Conservation (phyloP, 805 yeast species). For the Candida vartiovaarae region DNA sequence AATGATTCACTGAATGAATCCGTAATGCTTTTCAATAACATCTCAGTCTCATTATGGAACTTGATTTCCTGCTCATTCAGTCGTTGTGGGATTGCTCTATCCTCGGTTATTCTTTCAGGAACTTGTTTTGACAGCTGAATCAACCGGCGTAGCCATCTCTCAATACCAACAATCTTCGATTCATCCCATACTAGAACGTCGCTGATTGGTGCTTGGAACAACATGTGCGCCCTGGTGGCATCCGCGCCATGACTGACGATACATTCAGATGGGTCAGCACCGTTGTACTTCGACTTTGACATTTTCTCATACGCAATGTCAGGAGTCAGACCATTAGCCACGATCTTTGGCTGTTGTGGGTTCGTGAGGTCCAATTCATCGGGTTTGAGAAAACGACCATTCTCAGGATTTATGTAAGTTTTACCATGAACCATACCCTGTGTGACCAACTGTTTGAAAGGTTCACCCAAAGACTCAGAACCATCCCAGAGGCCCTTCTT, state of each 20-base stretch:
- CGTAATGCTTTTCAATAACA: conserved; percentile 41
- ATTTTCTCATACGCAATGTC: conserved; percentile 71
- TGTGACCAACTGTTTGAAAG: conserved; percentile 71
- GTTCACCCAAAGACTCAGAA: conserved; percentile 56
- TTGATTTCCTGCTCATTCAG: conserved; percentile 39
- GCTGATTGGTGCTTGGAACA: conserved; percentile 84
- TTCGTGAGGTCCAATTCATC: conserved; percentile 52
- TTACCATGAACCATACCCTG: conserved; percentile 99
- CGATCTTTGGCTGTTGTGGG: conserved; percentile 38
- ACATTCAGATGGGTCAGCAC: conserved; percentile 81
- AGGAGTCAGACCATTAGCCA: conserved; percentile 45
- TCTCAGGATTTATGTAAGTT: conserved; percentile 66
- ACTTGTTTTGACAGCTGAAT: conserved; percentile 22
- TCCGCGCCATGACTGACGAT: conserved; percentile 82
- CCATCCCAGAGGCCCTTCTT: conserved; percentile 68
- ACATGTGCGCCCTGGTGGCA: conserved; percentile 86
- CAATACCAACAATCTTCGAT: conserved; percentile 74
- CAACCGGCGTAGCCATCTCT: conserved; percentile 76
- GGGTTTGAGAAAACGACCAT: conserved; percentile 71
- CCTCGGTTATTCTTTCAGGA: conserved; percentile 5
- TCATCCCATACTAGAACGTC: conserved; percentile 91
- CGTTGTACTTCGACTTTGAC: conserved; percentile 95
- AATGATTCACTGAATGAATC: conserved; percentile 51
- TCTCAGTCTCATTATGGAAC: conserved; percentile 53
- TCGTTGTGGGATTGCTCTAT: background rate